Evolutionary conservation across 2,329 filamentous ascomycete genomes (phyloP).

Genomic region (Plenodomus lindquistii): DNA sequence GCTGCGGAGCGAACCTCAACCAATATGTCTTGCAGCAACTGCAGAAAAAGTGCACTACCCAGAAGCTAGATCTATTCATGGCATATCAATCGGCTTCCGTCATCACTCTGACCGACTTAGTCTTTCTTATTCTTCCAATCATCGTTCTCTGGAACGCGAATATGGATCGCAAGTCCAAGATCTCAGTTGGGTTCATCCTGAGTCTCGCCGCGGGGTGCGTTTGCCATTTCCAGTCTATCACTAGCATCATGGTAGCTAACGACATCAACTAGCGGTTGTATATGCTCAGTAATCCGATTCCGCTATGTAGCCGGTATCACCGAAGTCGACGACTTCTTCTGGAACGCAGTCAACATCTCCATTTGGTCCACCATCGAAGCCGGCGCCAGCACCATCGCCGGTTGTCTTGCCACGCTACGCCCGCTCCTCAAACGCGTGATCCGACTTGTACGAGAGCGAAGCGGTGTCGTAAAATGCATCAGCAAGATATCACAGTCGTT

Average conservation of each 20-base stretch:
- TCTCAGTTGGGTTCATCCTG: constrained; percentile 58
- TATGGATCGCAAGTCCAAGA: constrained; percentile 58
- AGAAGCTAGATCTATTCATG: constrained; percentile 55
- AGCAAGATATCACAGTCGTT: constrained; percentile 5
- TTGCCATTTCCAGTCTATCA: background rate
- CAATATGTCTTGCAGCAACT: constrained; percentile 37
- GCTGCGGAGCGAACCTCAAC: constrained; percentile 49
- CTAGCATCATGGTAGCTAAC: constrained; percentile 10
- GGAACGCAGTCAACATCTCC: constrained; percentile 51
- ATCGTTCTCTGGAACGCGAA: constrained; percentile 60
- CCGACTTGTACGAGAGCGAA: constrained; percentile 1
- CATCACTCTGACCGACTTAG: constrained; percentile 36
- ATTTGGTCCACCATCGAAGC: constrained; percentile 47
- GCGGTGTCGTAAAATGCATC: background rate
- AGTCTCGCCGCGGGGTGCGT: constrained; percentile 48
- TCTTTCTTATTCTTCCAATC: constrained; percentile 42
- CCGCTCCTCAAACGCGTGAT: constrained; percentile 48
- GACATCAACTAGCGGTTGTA: constrained; percentile 57
- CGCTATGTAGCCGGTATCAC: constrained; percentile 49
- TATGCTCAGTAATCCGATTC: constrained; percentile 58
- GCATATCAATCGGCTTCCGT: constrained; percentile 48
- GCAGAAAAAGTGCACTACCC: constrained; percentile 47
- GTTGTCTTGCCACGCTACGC: constrained; percentile 56
- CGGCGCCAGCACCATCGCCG: constrained; percentile 50
- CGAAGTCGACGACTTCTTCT: constrained; percentile 51